phyloP scores from a whole-genome alignment of 805 yeast species.

The Schwanniomyces occidentalis region DNA sequence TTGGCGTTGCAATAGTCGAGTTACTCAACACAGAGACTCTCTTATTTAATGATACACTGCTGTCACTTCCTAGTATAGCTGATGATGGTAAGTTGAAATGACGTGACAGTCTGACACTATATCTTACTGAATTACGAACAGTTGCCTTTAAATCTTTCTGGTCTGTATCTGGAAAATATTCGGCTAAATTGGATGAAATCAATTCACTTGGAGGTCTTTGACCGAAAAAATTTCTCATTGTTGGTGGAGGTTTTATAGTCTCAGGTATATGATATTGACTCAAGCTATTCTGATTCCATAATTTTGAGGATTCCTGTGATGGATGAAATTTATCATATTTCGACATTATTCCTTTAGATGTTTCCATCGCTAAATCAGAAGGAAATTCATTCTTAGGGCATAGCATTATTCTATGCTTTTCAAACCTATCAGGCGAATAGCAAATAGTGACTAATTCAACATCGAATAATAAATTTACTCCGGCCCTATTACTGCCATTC shows the following conservation, averaged over 20 bases:
- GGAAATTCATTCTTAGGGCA: slow-evolving; percentile 69
- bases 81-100: slow-evolving; percentile 26
- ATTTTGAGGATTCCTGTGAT: slow-evolving; percentile 10
- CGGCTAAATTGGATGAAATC: slow-evolving; percentile 84
- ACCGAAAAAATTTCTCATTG: slow-evolving; percentile 61
- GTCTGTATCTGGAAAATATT: slow-evolving; percentile 86
- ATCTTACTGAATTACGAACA: slow-evolving; percentile 77
- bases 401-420: slow-evolving; percentile 68
- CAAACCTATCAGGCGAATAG: slow-evolving; percentile 69
- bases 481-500: slow-evolving; percentile 6
- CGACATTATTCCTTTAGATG: slow-evolving; percentile 48
- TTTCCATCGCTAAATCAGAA: slow-evolving; percentile 55
- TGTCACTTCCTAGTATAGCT: slow-evolving; percentile 12
- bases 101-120: slow-evolving; percentile 64
- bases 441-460: slow-evolving; percentile 82
- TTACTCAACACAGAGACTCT: slow-evolving; percentile 13
- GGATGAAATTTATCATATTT: slow-evolving; percentile 28
- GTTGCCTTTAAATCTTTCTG: slow-evolving; percentile 73
- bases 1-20: slow-evolving; percentile 9
- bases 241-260: slow-evolving; percentile 9
- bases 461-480: slow-evolving; percentile 57
- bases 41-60: slow-evolving; percentile 6
- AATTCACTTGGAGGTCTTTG: slow-evolving; percentile 93
- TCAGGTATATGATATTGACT: slow-evolving; percentile 26
- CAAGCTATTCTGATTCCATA: slow-evolving; percentile 16